Percentiles rank a stretch among this genome's conserved stretches.
Evolutionary conservation across 106 monocot genomes (phyloP).

Genomic region (Gastrodia elata): DNA sequence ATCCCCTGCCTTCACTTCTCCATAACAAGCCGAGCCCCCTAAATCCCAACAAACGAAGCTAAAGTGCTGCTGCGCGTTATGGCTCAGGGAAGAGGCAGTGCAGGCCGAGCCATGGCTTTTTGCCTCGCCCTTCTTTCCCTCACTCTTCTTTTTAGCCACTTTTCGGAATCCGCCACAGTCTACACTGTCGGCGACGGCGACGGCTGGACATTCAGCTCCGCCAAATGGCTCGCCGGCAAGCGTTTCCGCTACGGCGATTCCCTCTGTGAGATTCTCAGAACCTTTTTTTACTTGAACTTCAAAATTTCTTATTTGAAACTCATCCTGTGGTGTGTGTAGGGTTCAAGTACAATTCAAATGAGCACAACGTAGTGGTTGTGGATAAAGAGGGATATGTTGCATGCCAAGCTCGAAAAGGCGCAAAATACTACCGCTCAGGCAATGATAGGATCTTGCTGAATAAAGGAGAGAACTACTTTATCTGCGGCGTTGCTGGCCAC

Average conservation of each 20-base stretch:
- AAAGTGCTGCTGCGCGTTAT: not conserved
- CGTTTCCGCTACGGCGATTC: slow-evolving; percentile 32
- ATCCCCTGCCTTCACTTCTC: too few species aligned
- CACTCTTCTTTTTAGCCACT: not conserved
- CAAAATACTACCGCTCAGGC: slow-evolving; percentile 16
- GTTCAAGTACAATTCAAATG: slow-evolving; percentile 24
- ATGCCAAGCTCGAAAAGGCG: slow-evolving; percentile 19
- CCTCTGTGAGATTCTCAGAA: slow-evolving; percentile 12
- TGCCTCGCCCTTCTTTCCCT: not conserved
- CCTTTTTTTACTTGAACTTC: not conserved
- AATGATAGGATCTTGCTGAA: slow-evolving; percentile 23
- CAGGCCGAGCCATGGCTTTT: not conserved
- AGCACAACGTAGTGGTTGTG: slow-evolving; percentile 40
- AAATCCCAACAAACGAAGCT: not conserved
- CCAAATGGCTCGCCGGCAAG: slow-evolving; percentile 23
- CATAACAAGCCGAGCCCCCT: too few species aligned
- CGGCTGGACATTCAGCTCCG: slow-evolving; percentile 38
- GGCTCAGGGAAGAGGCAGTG: slow-evolving; percentile 24
- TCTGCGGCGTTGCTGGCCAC: slow-evolving; percentile 32
- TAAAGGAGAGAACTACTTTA: slow-evolving; percentile 39
- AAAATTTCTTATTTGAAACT: not conserved
- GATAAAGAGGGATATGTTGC: slow-evolving; percentile 14
- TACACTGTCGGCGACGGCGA: slow-evolving; percentile 18
- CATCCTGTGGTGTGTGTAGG: slow-evolving; percentile 2
- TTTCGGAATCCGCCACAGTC: slow-evolving; percentile 7